Base-by-base conservation (phyloP, 2,329 filamentous ascomycete species). In the Xylariaceae sp. region DNA sequence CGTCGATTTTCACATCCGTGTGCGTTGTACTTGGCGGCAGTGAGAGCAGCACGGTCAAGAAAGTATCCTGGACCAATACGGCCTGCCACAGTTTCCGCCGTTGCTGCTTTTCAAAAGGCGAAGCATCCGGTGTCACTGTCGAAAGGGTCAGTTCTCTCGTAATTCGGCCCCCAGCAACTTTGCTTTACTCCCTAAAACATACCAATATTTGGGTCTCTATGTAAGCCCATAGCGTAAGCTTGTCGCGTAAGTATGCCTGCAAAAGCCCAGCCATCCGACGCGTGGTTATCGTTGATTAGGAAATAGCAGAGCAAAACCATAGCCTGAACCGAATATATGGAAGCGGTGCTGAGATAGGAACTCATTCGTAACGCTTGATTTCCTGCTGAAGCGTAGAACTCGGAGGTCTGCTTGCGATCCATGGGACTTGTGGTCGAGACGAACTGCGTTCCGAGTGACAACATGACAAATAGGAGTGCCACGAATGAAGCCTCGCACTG, bases 291-390 rank as follows among this genome's bases (percentile, higher is more conserved):
- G 67, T 93, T 93, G 76, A 92, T 92, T 42, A 93, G 78, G 66
- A 93, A 93, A 70, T 92, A 92, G 0, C 86, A 86, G 60, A 92
- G 85, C n/a, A 93, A 74, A 0, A 92, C 86, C 88, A 92, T 92
- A 50, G 89, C 85, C 72, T 91, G 88, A 37, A 92, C 84, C 1
- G 88, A 89, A 23, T 85, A 79, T 53, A 91, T 79, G 0, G 87
- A 89, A 1, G 88, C 87, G 50, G 84, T 85, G 71, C 88, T 92
- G 2, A 92, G 79, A 67, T 92, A 93, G 0, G 88, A 90, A 58
- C 85, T 88, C 68, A 92, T 82, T 2, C 89, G 82, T 49, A 93
- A 74, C 0, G 89, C 86, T 73, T 92, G 89, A 66, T 92, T 90
- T 51, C 88, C 86, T 4, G 89, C 89, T 5, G 88, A 92, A 13